Conservation (phyloP, 2,329 filamentous ascomycete species). For the Ceratocystis diversiconidia region DNA sequence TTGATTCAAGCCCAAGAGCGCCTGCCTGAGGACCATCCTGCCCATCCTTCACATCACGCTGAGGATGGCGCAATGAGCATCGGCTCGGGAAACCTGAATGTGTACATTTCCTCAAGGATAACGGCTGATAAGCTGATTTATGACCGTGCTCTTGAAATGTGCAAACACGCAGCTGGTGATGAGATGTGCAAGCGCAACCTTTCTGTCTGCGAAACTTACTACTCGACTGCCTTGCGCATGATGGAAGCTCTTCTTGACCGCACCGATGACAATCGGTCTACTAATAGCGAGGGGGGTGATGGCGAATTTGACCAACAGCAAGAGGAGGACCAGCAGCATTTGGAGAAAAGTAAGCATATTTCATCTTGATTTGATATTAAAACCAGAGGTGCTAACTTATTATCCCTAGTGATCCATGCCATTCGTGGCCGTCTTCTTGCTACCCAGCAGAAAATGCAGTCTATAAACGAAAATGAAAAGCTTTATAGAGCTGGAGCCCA, state of each 20-base stretch:
- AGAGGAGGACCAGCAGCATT: conserved; percentile 56
- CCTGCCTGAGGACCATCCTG: conserved; percentile 71
- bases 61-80: conserved; percentile 39
- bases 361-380: neutral
- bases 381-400: too few species aligned
- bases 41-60: conserved; percentile 67
- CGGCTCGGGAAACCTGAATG: conserved; percentile 58
- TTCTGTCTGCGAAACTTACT: conserved; percentile 76
- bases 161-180: conserved; percentile 80
- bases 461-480: conserved; percentile 10
- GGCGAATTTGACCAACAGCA: conserved; percentile 28
- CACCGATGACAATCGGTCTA: conserved; percentile 42
- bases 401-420: neutral
- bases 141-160: conserved; percentile 94
- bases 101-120: conserved; percentile 72
- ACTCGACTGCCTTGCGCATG: conserved; percentile 86
- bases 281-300: conserved; percentile 22
- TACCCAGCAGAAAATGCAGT: conserved; percentile 11
- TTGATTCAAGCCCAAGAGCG: conserved; percentile 73
- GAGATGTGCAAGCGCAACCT: conserved; percentile 89
- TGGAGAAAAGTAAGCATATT: conserved; percentile 51
- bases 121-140: conserved; percentile 98
- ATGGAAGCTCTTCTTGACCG: conserved; percentile 85
- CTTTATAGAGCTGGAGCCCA: conserved; percentile 7
- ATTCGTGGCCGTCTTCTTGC: conserved; percentile 13